Evolutionary conservation across 495 filamentous ascomycete species (phyloP).

Genomic region (Aspergillus wentii): DNA sequence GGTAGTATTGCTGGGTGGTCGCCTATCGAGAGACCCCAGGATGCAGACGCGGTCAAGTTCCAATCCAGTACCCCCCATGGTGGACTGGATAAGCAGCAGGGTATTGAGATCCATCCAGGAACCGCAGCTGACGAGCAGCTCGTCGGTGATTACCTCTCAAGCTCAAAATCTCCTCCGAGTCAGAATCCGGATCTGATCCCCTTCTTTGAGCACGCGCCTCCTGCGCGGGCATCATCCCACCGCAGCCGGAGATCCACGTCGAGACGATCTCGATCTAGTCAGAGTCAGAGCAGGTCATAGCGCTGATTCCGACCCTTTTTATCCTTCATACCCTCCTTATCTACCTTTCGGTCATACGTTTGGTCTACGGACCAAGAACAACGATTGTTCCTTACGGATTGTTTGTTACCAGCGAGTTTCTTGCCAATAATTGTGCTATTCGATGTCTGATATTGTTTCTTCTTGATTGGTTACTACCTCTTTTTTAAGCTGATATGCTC

Average conservation of each 20-base stretch:
- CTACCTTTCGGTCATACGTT: too few species aligned
- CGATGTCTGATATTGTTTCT: too few species aligned
- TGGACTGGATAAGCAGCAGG: slow-evolving; percentile 45
- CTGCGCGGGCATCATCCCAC: slow-evolving; percentile 31
- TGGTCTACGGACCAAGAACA: too few species aligned
- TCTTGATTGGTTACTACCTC: too few species aligned
- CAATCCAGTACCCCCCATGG: slow-evolving; percentile 32
- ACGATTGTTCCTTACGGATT: too few species aligned
- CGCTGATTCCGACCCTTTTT: too few species aligned
- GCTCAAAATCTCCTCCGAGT: slow-evolving; percentile 48
- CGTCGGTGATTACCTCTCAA: slow-evolving; percentile 38
- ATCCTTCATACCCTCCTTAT: too few species aligned
- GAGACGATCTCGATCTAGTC: slow-evolving; percentile 34
- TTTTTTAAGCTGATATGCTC: too few species aligned
- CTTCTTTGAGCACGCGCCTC: slow-evolving; percentile 42
- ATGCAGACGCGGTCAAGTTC: slow-evolving; percentile 49
- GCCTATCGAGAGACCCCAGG: slow-evolving; percentile 63
- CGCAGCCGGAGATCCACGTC: slow-evolving; percentile 35
- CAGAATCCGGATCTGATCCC: slow-evolving; percentile 54
- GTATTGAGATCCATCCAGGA: slow-evolving; percentile 54
- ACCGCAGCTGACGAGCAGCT: slow-evolving; percentile 53
- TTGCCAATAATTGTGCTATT: too few species aligned
- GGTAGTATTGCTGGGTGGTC: slow-evolving; percentile 87
- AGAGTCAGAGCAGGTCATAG: too few species aligned
- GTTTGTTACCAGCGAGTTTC: too few species aligned